Percentiles rank a stretch among this genome's conserved stretches.
Evolutionary conservation across 352 stramenopile species (phyloP).

Genomic region (Pythium myriotylum): DNA sequence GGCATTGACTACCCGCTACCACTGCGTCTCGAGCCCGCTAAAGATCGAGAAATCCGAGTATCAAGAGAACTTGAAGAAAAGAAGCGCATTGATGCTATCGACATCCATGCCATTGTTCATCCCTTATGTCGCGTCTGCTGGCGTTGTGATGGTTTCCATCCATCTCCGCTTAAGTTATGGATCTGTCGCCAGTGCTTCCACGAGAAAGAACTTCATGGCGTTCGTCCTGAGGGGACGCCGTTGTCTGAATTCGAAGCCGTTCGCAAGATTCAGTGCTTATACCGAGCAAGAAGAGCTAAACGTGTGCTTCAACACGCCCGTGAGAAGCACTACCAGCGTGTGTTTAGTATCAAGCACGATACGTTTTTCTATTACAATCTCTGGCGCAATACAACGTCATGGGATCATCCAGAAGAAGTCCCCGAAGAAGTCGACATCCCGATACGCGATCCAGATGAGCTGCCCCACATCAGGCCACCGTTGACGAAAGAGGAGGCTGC

Average conservation of each 20-base stretch:
- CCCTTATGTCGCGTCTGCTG: slow-evolving; percentile 77
- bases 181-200: slow-evolving; percentile 74
- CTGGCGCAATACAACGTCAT: slow-evolving; percentile 53
- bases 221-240: slow-evolving; percentile 34
- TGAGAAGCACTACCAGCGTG: slow-evolving; percentile 66
- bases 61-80: slow-evolving; percentile 37
- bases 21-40: slow-evolving; percentile 55
- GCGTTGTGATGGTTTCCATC: slow-evolving; percentile 74
- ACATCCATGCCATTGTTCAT: slow-evolving; percentile 68
- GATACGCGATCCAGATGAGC: slow-evolving; percentile 70
- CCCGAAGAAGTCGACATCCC: slow-evolving; percentile 52
- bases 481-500: slow-evolving; percentile 58
- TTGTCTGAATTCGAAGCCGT: slow-evolving; percentile 77
- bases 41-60: slow-evolving; percentile 41
- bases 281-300: slow-evolving; percentile 50
- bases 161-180: slow-evolving; percentile 66
- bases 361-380: slow-evolving; percentile 83
- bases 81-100: slow-evolving; percentile 59
- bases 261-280: slow-evolving; percentile 75
- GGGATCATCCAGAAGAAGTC: slow-evolving; percentile 47
- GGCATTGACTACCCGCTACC: slow-evolving; percentile 30
- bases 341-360: slow-evolving; percentile 78
- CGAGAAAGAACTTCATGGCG: slow-evolving; percentile 67
- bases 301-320: slow-evolving; percentile 53
- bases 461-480: slow-evolving; percentile 46